Conservation (phyloP, 495 filamentous ascomycete genomes). For the Hyaloscypha variabilis region DNA sequence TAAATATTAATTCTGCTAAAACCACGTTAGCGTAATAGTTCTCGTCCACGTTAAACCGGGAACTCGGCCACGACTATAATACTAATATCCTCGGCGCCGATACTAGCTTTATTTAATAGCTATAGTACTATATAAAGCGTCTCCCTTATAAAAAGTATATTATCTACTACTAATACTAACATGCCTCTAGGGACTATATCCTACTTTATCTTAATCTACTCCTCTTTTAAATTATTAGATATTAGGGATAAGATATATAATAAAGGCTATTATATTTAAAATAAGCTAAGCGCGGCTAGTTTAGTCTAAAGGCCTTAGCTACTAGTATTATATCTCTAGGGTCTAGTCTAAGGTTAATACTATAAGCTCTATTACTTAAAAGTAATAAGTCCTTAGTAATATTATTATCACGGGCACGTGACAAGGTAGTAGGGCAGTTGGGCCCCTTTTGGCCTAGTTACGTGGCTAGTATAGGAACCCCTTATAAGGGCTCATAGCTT, state of each 20-base stretch:
- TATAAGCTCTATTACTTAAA: slow-evolving; percentile 55
- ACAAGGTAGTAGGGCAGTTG: too few species aligned
- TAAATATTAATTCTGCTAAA: slow-evolving; percentile 60
- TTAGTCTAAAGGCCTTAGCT: slow-evolving; percentile 58
- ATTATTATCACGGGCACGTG: too few species aligned
- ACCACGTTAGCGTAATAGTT: slow-evolving; percentile 50
- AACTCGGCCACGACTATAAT: slow-evolving; percentile 66
- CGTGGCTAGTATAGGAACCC: too few species aligned
- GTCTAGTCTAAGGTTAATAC: slow-evolving; percentile 65
- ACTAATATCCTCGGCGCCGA: slow-evolving; percentile 45
- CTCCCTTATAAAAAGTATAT: slow-evolving; percentile 62
- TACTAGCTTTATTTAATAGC: slow-evolving; percentile 49
- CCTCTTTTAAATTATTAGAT: slow-evolving; percentile 39
- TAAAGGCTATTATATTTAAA: slow-evolving; percentile 48
- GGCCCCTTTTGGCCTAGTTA: too few species aligned
- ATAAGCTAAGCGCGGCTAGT: slow-evolving; percentile 49
- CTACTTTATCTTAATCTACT: slow-evolving; percentile 54
- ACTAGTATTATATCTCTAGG: slow-evolving; percentile 57
- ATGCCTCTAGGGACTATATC: slow-evolving; percentile 46
- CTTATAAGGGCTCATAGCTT: too few species aligned
- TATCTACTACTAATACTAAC: slow-evolving; percentile 64
- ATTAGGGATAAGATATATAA: slow-evolving; percentile 60
- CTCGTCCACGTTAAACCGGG: slow-evolving; percentile 58
- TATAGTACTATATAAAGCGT: slow-evolving; percentile 61
- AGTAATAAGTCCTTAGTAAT: slow-evolving; percentile 50